phyloP scores from a whole-genome alignment of 441 rosid species.

The Populus tomentosa region DNA sequence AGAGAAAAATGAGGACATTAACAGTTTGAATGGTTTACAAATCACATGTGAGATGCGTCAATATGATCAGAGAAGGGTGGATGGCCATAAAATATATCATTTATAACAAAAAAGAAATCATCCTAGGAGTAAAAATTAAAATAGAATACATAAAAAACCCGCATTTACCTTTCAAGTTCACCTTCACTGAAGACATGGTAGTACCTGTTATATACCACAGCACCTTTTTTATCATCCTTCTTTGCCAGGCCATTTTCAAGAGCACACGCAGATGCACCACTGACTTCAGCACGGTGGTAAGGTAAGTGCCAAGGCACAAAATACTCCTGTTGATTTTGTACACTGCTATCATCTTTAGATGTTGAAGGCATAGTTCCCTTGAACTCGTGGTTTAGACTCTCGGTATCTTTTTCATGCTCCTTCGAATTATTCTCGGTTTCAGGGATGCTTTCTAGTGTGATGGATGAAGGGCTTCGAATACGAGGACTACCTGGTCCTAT shows the following conservation, averaged over 20 bases:
- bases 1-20: background rate
- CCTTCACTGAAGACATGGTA: constrained; percentile 92
- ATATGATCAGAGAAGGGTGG: background rate
- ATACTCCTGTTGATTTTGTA: constrained; percentile 63
- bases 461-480: constrained; percentile 51
- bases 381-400: constrained; percentile 15
- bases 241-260: constrained; percentile 77
- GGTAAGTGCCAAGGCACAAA: constrained; percentile 99
- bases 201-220: constrained; percentile 85
- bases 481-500: constrained; percentile 88
- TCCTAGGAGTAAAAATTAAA: background rate
- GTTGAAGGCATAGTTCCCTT: constrained; percentile 16
- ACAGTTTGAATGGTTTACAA: background rate
- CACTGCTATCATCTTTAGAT: constrained; percentile 17
- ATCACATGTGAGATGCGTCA: background rate
- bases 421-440: constrained; percentile 49
- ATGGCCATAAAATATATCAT: background rate
- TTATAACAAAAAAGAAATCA: background rate
- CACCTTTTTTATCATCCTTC: constrained; percentile 92
- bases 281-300: constrained; percentile 85
- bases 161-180: constrained; percentile 80
- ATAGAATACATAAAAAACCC: background rate
- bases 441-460: constrained; percentile 68
- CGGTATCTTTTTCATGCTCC: constrained; percentile 22
- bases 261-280: constrained; percentile 81